A percentile compares a stretch with the other conserved stretches of the same genome.
These are phyloP conservation scores for Phytophthora podocarpi DNA, from an alignment of 352 stramenopile genomes.

Conservation along the genomic window DNA sequence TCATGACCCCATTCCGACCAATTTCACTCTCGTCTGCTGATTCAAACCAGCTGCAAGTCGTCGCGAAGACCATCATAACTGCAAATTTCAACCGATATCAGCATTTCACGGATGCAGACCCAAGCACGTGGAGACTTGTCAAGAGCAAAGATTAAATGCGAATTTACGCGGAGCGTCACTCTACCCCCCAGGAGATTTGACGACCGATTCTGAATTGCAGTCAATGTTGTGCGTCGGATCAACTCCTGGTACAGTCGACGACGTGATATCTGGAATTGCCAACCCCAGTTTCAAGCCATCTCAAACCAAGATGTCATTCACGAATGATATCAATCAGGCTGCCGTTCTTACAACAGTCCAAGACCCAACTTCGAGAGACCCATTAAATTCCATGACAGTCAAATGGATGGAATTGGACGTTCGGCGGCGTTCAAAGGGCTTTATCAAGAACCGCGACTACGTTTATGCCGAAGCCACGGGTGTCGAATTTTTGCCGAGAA, in stretches of 20 bases:
- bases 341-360: conserved; percentile 17
- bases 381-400: conserved; percentile 35
- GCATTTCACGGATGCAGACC: conserved; percentile 14
- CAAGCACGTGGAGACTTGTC: conserved; percentile 27
- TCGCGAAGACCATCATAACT: conserved; percentile 33
- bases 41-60: conserved; percentile 18
- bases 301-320: conserved; percentile 35
- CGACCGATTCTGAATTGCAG: conserved; percentile 9
- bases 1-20: conserved; percentile 32
- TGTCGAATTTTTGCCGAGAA: conserved; percentile 27
- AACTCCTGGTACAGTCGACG: conserved; percentile 31
- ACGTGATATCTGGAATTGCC: conserved; percentile 39
- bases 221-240: conserved; percentile 28
- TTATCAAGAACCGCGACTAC: conserved; percentile 50
- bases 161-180: conserved; percentile 18
- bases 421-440: conserved; percentile 20
- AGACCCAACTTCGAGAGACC: conserved; percentile 38
- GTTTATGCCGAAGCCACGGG: conserved; percentile 58
- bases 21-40: conserved; percentile 28
- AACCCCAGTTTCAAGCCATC: conserved; percentile 19
- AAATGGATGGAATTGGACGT: conserved; percentile 40
- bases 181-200: not conserved
- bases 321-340: conserved; percentile 36
- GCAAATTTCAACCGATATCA: conserved; percentile 42
- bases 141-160: conserved; percentile 28